Conservation (phyloP, 495 filamentous ascomycete species). For the Clavariopsis aquatica region DNA sequence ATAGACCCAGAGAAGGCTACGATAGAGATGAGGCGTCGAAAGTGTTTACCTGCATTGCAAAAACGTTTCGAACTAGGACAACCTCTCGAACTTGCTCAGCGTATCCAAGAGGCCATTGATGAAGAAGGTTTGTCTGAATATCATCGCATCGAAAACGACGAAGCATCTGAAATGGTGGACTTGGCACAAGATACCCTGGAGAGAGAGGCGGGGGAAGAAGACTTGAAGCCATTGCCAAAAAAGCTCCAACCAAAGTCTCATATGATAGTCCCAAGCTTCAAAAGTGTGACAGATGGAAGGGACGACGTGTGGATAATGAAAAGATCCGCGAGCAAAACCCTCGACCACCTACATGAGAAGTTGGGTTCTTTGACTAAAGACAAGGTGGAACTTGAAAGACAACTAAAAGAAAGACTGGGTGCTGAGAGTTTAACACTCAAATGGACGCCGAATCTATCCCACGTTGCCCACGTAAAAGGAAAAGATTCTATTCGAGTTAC, state of each 20-base stretch:
- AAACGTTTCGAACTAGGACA: slow-evolving; percentile 66
- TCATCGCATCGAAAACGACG: slow-evolving; percentile 71
- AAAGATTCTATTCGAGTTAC: slow-evolving; percentile 59
- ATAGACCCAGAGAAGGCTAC: slow-evolving; percentile 11
- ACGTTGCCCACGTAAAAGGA: slow-evolving; percentile 88
- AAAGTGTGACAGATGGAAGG: slow-evolving; percentile 41
- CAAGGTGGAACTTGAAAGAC: slow-evolving; percentile 60
- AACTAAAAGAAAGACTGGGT: slow-evolving; percentile 58
- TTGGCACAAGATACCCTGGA: slow-evolving; percentile 67
- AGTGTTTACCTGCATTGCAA: slow-evolving; percentile 55
- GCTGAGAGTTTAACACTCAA: slow-evolving; percentile 62
- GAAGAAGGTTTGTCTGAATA: slow-evolving; percentile 84
- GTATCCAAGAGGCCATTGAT: slow-evolving; percentile 79
- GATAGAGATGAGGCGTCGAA: slow-evolving; percentile 39
- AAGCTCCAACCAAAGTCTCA: slow-evolving; percentile 27
- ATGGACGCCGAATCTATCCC: slow-evolving; percentile 80
- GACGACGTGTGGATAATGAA: slow-evolving; percentile 87
- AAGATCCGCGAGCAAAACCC: slow-evolving; percentile 61
- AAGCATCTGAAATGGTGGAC: slow-evolving; percentile 64
- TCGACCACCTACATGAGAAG: slow-evolving; percentile 66
- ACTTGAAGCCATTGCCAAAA: slow-evolving; percentile 41
- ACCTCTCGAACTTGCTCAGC: slow-evolving; percentile 65
- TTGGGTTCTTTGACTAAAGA: slow-evolving; percentile 60
- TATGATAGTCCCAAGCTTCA: slow-evolving; percentile 25
- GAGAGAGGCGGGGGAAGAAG: slow-evolving; percentile 57